These are phyloP conservation scores for Cicer chorassanicum DNA, from an alignment of 306 rosid genomes.

Conservation along the genomic window DNA sequence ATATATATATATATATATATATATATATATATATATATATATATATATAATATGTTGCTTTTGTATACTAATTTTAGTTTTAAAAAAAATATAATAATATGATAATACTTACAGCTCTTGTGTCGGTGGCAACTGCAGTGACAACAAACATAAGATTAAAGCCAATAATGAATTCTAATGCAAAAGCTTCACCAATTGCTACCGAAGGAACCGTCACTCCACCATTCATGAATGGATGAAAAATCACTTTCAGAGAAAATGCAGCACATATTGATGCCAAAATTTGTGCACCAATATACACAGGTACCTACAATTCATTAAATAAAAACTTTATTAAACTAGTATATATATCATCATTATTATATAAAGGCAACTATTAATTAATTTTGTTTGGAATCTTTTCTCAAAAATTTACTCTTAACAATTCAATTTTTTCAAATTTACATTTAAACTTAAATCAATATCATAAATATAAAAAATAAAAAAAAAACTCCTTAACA, in stretches of 20 bases:
- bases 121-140: conserved; percentile 91
- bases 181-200: conserved; percentile 73
- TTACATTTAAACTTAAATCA: too few species aligned
- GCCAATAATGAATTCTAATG: conserved; percentile 74
- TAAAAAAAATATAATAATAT: neutral
- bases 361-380: too few species aligned
- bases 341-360: too few species aligned
- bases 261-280: conserved; percentile 76
- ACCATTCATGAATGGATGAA: conserved; percentile 77
- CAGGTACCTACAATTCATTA: conserved; percentile 63
- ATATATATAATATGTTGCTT: too few species aligned
- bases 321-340: neutral
- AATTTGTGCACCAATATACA: conserved; percentile 77
- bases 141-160: conserved; percentile 95
- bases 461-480: too few species aligned
- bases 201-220: conserved; percentile 88
- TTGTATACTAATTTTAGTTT: too few species aligned
- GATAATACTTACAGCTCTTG: conserved; percentile 70
- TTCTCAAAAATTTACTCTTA: too few species aligned
- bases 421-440: too few species aligned
- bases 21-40: too few species aligned
- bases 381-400: too few species aligned
- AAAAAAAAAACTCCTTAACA: too few species aligned
- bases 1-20: too few species aligned
- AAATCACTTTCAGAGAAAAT: conserved; percentile 69